phyloP scores from a whole-genome alignment of 2,329 filamentous ascomycete genomes.

The Botrytis tulipae region DNA sequence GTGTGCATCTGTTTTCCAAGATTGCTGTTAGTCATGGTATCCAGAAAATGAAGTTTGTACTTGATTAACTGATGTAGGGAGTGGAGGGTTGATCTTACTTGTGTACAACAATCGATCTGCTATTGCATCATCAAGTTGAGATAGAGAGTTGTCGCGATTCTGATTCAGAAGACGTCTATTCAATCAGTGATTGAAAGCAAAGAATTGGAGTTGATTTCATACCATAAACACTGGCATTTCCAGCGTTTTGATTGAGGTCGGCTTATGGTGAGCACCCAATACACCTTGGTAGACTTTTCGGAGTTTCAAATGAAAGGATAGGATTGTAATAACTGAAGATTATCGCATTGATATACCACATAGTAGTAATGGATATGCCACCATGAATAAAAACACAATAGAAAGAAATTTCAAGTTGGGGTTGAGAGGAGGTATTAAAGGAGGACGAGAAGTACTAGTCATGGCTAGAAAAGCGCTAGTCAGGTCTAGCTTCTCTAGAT shows the following conservation, averaged over 20 bases:
- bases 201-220: background rate
- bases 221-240: background rate
- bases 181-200: background rate
- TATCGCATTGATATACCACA: too few relatives aligned
- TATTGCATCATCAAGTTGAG: background rate
- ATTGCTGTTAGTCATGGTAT: background rate
- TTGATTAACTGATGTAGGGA: background rate
- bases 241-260: background rate
- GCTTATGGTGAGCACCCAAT: background rate
- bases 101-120: background rate
- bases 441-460: background rate
- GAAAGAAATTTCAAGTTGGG: background rate
- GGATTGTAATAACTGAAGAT: background rate
- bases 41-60: background rate
- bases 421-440: background rate
- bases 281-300: background rate
- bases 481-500: background rate
- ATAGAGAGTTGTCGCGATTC: too few relatives aligned
- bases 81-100: background rate
- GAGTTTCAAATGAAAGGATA: background rate
- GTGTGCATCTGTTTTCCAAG: background rate
- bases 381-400: background rate
- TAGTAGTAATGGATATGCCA: too few relatives aligned
- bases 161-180: background rate
- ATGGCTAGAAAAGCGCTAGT: background rate